phyloP scores from a whole-genome alignment of 1,284 basidiomycete species.

The Gymnopus androsaceus region DNA sequence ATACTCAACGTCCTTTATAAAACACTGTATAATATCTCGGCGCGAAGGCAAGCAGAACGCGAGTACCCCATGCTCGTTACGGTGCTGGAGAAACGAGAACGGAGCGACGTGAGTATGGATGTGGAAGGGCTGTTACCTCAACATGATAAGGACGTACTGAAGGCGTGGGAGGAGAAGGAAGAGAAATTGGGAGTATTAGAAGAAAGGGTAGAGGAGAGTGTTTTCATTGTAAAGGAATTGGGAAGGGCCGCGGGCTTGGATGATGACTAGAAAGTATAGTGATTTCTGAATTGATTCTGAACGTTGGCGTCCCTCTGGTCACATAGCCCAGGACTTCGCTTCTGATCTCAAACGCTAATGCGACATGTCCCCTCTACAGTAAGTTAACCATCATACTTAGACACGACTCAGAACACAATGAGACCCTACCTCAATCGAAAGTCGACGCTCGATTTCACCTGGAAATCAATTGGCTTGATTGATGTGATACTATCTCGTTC shows the following conservation, averaged over 20 bases:
- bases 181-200: constrained; percentile 76
- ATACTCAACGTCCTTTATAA: constrained; percentile 83
- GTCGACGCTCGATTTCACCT: too few species aligned
- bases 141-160: constrained; percentile 68
- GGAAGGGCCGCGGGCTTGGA: constrained; percentile 34
- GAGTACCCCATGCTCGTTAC: constrained; percentile 63
- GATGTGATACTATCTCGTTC: too few species aligned
- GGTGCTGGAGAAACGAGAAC: constrained; percentile 76
- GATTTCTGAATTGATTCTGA: too few species aligned
- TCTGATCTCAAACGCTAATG: too few species aligned
- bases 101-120: constrained; percentile 80
- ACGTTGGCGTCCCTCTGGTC: too few species aligned
- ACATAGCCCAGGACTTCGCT: too few species aligned
- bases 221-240: constrained; percentile 84
- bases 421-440: too few species aligned
- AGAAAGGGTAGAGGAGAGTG: constrained; percentile 79
- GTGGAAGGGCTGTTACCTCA: constrained; percentile 61
- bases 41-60: constrained; percentile 70
- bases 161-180: constrained; percentile 68
- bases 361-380: too few species aligned
- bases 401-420: too few species aligned
- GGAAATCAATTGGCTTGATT: too few species aligned
- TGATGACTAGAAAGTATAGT: constrained; percentile 33
- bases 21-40: constrained; percentile 80
- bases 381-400: too few species aligned